A percentile compares a stretch with the other conserved stretches of the same genome.
Conservation (phyloP, 331 rosid species). For the Cydonia oblonga region DNA sequence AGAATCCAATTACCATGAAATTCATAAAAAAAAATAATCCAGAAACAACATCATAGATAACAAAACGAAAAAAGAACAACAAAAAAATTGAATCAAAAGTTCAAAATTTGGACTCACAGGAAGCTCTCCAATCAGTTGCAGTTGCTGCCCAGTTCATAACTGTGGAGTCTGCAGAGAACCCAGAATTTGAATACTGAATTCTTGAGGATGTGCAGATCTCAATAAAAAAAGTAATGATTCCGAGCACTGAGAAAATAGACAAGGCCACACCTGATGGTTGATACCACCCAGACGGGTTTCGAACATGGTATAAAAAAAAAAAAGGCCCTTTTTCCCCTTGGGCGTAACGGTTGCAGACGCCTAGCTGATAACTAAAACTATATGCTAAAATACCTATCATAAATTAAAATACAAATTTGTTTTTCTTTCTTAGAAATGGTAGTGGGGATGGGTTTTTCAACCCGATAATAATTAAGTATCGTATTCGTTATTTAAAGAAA, state of each 20-base stretch:
- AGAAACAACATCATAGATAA: conserved; percentile 1
- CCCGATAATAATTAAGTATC: not conserved
- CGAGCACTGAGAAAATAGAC: conserved; percentile 18
- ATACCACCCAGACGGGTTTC: conserved; percentile 20
- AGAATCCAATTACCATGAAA: not conserved
- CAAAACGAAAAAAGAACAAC: not conserved
- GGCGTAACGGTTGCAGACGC: conserved; percentile 6
- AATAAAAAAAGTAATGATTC: not conserved
- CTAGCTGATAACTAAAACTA: not conserved
- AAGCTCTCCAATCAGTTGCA: not conserved
- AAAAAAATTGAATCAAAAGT: not conserved
- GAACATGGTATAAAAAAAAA: conserved; percentile 6
- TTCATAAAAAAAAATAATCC: conserved; percentile 9
- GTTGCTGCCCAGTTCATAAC: not conserved
- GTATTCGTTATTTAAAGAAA: not conserved
- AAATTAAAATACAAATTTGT: not conserved
- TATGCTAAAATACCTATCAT: not conserved
- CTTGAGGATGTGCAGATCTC: conserved; percentile 30
- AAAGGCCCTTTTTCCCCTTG: not conserved
- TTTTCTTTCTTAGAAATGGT: too few species aligned
- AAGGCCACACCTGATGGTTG: conserved; percentile 27
- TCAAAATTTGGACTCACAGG: conserved; percentile 6
- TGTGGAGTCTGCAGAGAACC: conserved; percentile 3
- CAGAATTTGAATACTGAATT: conserved; percentile 7
- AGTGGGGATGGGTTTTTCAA: too few species aligned